Conservation (phyloP, 2,329 filamentous ascomycete genomes). For the Calonectria ilicicola region DNA sequence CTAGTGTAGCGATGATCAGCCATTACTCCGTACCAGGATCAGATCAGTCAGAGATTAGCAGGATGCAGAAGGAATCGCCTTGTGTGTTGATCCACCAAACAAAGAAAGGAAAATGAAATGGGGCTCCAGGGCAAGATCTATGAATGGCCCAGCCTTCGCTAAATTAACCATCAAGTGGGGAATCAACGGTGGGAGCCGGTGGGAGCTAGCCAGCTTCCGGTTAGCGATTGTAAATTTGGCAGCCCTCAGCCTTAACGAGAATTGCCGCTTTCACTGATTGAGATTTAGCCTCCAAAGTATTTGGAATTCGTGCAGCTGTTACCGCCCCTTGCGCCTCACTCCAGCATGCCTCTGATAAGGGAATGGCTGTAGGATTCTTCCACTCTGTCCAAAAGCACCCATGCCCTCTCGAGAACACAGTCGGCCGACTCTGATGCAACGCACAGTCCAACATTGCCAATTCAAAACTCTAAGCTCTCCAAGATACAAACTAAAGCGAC, state of each 20-base stretch:
- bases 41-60: neutral
- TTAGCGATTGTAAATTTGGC: neutral
- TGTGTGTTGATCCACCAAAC: neutral
- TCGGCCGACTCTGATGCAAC: neutral
- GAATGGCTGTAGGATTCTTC: neutral
- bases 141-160: neutral
- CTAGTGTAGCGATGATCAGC: no score
- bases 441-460: neutral
- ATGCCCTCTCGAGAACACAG: neutral
- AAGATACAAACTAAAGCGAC: neutral
- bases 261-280: neutral
- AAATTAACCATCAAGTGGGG: neutral
- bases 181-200: neutral
- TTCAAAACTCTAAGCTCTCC: no score
- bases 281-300: neutral
- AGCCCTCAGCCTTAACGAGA: neutral
- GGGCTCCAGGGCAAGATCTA: neutral
- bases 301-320: neutral
- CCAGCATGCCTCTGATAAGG: neutral
- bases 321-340: neutral
- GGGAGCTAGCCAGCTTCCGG: neutral
- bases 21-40: neutral
- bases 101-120: neutral
- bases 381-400: neutral
- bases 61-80: neutral